Base-by-base conservation (phyloP, 2,329 filamentous ascomycete genomes). In the Elsinoe batatas region DNA sequence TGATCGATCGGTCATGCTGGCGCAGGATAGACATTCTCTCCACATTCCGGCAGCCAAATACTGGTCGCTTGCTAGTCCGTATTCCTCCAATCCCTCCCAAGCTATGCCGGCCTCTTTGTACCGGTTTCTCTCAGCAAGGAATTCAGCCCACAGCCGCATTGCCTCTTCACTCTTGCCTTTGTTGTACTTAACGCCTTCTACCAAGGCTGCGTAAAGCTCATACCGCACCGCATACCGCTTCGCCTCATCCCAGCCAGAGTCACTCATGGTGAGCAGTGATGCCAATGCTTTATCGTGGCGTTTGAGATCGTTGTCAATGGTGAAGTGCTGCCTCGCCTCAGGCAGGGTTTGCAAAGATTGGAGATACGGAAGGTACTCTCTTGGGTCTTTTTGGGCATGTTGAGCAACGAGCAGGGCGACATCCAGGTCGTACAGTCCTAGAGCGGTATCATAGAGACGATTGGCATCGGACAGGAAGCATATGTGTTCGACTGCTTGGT, bases 391-490 rank as follows among this genome's bases (percentile, higher is more conserved):
- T 70, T 98, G 93, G 0, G 91, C 93, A 67, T 96, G 91, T 66
- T 98, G 93, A 0, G 93, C 93, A 11, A 98, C 88, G 5, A 96
- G 76, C 10, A 98, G 77, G 3, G 91, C 85, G 6, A 98, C 81
- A 10, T 95, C 89, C 2, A 98, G 80, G 64, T 97, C 84, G 67
- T 98, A 98, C 2, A 97, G 76, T 1, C 91, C 91, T 1, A 98
- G 76, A 0, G 93, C 88, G 58, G 91, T 84, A 59, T 96, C 88
- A 64, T 95, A 98, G 0, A 98, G 80, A 37, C 84, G 83, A 68
- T 96, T 94, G 44, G 94, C 86, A 69, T 98, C 93, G 0, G 91
- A 88, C 40, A 98, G 79, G 76, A 98, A 98, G 76, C 90, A 97
- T 58, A 98, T 96, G 65, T 98, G 93, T 67, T 96, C 90, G 18